A percentile compares a stretch with the other conserved stretches of the same genome.
phyloP scores from a whole-genome alignment of 2,329 filamentous ascomycete species.

The Xylaria sp. region DNA sequence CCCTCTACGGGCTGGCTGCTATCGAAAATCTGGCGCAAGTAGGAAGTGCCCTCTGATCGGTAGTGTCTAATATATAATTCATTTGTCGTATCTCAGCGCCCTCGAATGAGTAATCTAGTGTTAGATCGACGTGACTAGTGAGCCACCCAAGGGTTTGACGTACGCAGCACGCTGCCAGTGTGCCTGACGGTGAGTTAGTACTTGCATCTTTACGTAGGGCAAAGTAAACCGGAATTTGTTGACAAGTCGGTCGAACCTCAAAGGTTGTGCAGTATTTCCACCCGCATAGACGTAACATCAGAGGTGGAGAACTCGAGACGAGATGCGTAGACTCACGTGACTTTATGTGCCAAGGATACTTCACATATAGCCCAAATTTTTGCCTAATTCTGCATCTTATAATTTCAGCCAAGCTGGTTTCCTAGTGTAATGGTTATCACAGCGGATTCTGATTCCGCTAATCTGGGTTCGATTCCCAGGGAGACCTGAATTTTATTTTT shows the following conservation, averaged over 20 bases:
- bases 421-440: conserved; percentile 28
- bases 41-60: conserved; percentile 27
- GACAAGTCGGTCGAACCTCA: too few species aligned
- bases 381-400: too few species aligned
- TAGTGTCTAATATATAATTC: not conserved
- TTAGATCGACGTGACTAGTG: not conserved
- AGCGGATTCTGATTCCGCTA: conserved; percentile 22
- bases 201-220: too few species aligned
- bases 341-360: not conserved
- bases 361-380: not conserved
- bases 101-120: not conserved
- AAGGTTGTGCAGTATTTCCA: too few species aligned
- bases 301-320: too few species aligned
- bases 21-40: conserved; percentile 60
- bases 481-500: conserved; percentile 12
- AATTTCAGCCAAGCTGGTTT: too few species aligned
- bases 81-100: not conserved
- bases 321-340: not conserved
- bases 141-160: not conserved
- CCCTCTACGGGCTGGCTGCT: conserved; percentile 61
- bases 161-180: not conserved
- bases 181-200: not conserved
- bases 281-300: too few species aligned
- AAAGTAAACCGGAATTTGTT: too few species aligned
- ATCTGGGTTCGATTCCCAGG: conserved; percentile 29